phyloP scores from a whole-genome alignment of 2,329 filamentous ascomycete species.

The Calonectria hawksworthii region DNA sequence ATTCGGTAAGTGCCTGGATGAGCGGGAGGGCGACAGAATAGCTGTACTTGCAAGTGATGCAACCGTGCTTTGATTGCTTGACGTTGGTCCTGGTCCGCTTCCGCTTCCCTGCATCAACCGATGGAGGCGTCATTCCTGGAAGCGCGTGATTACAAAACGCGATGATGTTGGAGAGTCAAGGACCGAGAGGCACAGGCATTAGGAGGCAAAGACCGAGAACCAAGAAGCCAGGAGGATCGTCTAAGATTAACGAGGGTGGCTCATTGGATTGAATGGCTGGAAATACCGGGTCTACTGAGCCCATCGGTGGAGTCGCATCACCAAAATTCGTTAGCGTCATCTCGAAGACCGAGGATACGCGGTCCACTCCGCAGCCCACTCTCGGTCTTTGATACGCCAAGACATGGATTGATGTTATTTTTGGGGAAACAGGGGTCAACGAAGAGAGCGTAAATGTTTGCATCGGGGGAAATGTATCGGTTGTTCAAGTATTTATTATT shows the following conservation, averaged over 20 bases:
- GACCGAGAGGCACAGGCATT: constrained; percentile 4
- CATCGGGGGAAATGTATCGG: neutral
- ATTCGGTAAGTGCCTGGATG: constrained; percentile 7
- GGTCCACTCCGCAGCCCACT: neutral
- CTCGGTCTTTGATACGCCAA: constrained; percentile 14
- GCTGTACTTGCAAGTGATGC: constrained; percentile 43
- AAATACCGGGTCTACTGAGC: neutral
- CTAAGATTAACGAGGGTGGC: neutral
- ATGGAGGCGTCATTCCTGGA: constrained; percentile 8
- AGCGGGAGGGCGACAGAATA: neutral
- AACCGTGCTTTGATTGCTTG: constrained; percentile 40
- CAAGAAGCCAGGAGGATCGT: neutral
- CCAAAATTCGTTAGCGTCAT: constrained; percentile 9
- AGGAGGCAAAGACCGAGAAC: neutral
- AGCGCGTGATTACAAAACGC: neutral
- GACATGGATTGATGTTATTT: neutral
- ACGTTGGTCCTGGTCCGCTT: constrained; percentile 42
- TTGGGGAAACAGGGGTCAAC: neutral
- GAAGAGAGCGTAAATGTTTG: neutral
- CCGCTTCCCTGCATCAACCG: neutral
- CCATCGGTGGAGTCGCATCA: neutral
- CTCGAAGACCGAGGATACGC: constrained; percentile 19
- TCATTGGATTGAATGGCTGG: neutral
- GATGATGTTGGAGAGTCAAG: constrained; percentile 21
- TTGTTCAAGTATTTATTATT: neutral